Base-by-base conservation (phyloP, 305 asterid species). In the Fraxinus angustifolia region DNA sequence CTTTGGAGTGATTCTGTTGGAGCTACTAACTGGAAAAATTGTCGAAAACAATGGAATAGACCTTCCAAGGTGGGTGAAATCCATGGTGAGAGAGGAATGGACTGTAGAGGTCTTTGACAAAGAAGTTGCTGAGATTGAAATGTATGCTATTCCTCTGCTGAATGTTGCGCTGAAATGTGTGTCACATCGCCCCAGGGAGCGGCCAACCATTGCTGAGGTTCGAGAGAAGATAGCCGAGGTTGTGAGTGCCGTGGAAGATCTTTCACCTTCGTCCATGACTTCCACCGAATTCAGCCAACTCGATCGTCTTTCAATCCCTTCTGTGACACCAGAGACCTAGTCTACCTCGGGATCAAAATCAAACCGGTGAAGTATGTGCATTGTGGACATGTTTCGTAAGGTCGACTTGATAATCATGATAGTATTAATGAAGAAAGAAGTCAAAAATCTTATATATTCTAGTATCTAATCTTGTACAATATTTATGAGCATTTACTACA, bases 61-160 rank as follows among this genome's bases (percentile, higher is more conserved):
- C 78, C 87, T 90, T 40, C 85, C 83, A 7, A 84, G 76, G 71
- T 87, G 93, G 91, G 93, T 88, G 82, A 83, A 73, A 81, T 78
- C 88, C 70, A 83, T 11, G 35, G 88, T 89, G 75, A 76, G 92
- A 74, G 90, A 87, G 82, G 91, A 89, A 34, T 89, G 91, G 91
- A 84, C 90, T 1, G 90, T 87, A 68, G 90, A 85, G 23, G 88
- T 88, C 35, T 85, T 90, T 65, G 91, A 90, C 19, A 65, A 80
- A 68, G 86, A 85, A 31, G 42, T 85, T 75, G 31, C 75, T 1
- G 77, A 78, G 14, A 78, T 38, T 6, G 87, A 60, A 72, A 86
- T 81, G 82, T 88, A 76, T 73, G 91, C 87, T 62, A 86, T 90
- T 77, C 83, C 92, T 28, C 70, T 86, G 53, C 77, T 90, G 4